Evolutionary conservation across 768 basidiomycete genomes (phyloP), one percentile per base, ranked within the genome.

Genomic region (Psilocybe cubensis): DNA sequence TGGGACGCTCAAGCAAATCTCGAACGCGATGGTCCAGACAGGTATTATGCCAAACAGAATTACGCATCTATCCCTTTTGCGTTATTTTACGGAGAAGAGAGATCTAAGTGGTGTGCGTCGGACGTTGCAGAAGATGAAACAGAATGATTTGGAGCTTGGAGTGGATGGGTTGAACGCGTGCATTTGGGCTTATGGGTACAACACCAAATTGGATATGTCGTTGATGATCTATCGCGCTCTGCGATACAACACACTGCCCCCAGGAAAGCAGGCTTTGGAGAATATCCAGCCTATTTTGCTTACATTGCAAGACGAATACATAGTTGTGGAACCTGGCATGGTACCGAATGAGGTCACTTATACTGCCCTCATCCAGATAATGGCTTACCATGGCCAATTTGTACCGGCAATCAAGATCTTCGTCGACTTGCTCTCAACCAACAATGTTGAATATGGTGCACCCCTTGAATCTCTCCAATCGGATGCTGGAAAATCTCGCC

Each of bases 361-460:
- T 69, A 84, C 83, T 14, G 71, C 75, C 24, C 74, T 92, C 69
- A 79, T 94, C 50, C 92, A 94, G 66, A 70, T 78, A 4, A 79
- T 88, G 70, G 81, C 91, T 2, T 89, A 90, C 67, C 81, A 83
- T 53, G 92, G 94, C 17, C 76, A 91, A 61, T 78, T 95, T 49
- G 66, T 68, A 24, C 70, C 73, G 6, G 79, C 83, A 2, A 73
- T 94, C 38, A 66, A 73, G 12, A 75, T 86, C 48, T 87, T 93
- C 64, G 71, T 78, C 41, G 90, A 93, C 59, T 87, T 93, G 87
- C 66, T 89, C 21, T 74, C 79, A 9, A 72, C 77, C 17, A 71
- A 74, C 25, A 76, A 80, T 56, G 50, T 69, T 31, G 76, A 79
- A 61, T 68, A 67, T 18, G 70, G 74, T 14, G 70, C 73, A 23